Evolutionary conservation across 2,329 filamentous ascomycete species (phyloP), one percentile per base, ranked within the genome.

Genomic region (Apiospora malaysiana): DNA sequence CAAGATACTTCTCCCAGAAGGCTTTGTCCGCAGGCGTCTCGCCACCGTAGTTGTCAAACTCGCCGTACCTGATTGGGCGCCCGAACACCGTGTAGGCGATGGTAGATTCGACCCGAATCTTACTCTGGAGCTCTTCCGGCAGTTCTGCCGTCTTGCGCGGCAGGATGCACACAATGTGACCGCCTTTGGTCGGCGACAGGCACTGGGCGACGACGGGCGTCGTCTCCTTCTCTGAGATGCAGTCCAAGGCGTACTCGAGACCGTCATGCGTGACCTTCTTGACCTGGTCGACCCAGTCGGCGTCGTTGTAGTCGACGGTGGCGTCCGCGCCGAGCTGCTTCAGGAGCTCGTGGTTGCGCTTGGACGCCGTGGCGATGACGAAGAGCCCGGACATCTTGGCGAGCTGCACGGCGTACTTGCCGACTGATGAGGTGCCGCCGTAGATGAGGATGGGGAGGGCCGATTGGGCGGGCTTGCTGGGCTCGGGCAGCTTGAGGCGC

Each of bases 241-340:
- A 77, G 72, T 80, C 79, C 32, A 80, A 74, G 0, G 77, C 78
- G 59, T 78, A 72, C 71, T 75, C 71, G 9, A 81, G 75, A 0
- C 86, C 86, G 74, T 91, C 89, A 0, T 90, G 90, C 5, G 88
- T 90, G 49, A 94, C 77, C 74, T 87, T 87, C 81, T 91, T 90
- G 37, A 94, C 91, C 73, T 89, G 81, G 5, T 82, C 82, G 21
- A 83, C 81, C 79, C 87, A 84, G 40, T 84, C 80, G 6, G 82
- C 78, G 51, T 88, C 81, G 5, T 83, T 84, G 77, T 79, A 79
- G 68, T 79, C 77, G n/a, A 79, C 70, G 5, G 74, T 73, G 21
- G 72, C 76, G 42, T 79, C 77, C 6, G 75, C 77, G 45, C 78
- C 77, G 2, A 76, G 71, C 6, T 72, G 69, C 46, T 68, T 73